Conservation (phyloP, 2,329 filamentous ascomycete species). For the Alternaria burnsii region DNA sequence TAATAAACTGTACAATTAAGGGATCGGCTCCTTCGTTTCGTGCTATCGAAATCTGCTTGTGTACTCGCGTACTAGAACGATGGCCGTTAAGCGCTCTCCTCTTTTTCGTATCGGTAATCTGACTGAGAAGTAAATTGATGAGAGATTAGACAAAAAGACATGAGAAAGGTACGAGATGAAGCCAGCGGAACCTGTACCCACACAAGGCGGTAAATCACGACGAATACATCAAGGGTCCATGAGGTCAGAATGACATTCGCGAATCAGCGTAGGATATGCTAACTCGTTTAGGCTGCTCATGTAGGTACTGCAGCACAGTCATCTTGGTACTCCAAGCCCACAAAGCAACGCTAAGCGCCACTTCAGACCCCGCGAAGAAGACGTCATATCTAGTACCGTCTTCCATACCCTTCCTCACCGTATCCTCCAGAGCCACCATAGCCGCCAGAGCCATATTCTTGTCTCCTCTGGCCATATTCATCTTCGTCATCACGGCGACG, state of each 20-base stretch:
- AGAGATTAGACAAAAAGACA: neutral
- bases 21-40: neutral
- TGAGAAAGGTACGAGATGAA: neutral
- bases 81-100: neutral
- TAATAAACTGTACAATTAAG: neutral
- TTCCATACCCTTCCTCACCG: slow-evolving; percentile 31
- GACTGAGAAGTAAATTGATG: neutral
- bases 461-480: slow-evolving; percentile 26
- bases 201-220: neutral
- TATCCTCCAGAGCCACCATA: slow-evolving; percentile 12
- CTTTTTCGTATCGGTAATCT: neutral
- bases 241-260: neutral
- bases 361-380: neutral
- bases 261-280: neutral
- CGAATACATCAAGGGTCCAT: neutral
- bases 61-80: neutral
- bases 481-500: slow-evolving; percentile 22
- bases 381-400: slow-evolving; percentile 25
- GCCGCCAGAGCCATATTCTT: slow-evolving; percentile 29
- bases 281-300: neutral
- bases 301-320: slow-evolving; percentile 2
- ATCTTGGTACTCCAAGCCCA: slow-evolving; percentile 9
- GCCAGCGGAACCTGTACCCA: neutral
- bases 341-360: neutral
- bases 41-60: neutral